Conservation (phyloP, 2,329 filamentous ascomycete species). For the Didymella exigua region DNA sequence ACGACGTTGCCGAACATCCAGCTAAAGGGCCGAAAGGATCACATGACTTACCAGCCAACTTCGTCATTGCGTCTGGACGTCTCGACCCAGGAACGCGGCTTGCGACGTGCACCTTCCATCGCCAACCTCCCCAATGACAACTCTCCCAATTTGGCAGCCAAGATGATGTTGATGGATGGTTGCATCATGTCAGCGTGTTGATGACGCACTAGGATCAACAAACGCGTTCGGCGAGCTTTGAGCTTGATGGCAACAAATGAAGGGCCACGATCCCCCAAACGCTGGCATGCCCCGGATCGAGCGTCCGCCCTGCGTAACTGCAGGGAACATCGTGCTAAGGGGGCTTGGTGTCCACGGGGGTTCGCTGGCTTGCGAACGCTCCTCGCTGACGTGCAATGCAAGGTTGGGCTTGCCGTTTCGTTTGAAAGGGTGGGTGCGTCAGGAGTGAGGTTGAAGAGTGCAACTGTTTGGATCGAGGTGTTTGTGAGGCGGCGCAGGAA, state of each 20-base stretch:
- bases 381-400: constrained; percentile 5
- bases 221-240: constrained; percentile 16
- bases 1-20: background rate
- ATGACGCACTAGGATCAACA: constrained; percentile 20
- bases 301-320: background rate
- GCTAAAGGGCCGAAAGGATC: background rate
- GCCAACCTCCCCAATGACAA: background rate
- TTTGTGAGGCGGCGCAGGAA: background rate
- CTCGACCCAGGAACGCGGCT: background rate
- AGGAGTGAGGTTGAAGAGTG: background rate
- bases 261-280: background rate
- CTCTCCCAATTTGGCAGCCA: background rate
- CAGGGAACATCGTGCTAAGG: background rate
- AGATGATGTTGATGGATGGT: constrained; percentile 7
- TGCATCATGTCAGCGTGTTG: constrained; percentile 17
- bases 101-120: background rate
- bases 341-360: background rate
- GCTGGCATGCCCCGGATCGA: constrained; percentile 10
- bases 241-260: constrained; percentile 15
- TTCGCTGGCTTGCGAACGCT: background rate
- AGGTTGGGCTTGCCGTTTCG: background rate
- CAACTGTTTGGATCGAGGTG: background rate
- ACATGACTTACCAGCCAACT: background rate
- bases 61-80: background rate
- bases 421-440: background rate